phyloP scores from a whole-genome alignment of 2,329 filamentous ascomycete genomes.

The Epicoccum nigrum region DNA sequence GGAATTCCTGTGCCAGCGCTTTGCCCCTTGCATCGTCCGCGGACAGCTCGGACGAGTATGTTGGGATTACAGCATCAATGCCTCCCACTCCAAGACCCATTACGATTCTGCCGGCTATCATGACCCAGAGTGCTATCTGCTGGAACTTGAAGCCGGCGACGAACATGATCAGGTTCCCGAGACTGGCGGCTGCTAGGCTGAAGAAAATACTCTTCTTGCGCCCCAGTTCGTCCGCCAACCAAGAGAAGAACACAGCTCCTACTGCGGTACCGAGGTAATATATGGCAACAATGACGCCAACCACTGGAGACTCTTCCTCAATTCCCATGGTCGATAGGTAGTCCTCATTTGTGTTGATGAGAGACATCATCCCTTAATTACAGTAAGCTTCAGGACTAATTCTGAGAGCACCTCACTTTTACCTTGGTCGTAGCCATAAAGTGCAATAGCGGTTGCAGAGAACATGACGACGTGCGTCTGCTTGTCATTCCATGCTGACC shows the following conservation, averaged over 20 bases:
- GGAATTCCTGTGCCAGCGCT: slow-evolving; percentile 67
- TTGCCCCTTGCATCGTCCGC: slow-evolving; percentile 63
- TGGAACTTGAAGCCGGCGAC: slow-evolving; percentile 58
- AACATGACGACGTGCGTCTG: slow-evolving; percentile 59
- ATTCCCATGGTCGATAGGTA: slow-evolving; percentile 66
- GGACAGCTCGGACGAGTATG: slow-evolving; percentile 64
- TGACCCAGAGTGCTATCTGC: slow-evolving; percentile 53
- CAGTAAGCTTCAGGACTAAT: background rate
- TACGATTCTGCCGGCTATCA: slow-evolving; percentile 58
- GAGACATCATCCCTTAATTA: slow-evolving; percentile 55
- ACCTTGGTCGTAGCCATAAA: slow-evolving; percentile 56
- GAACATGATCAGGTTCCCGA: slow-evolving; percentile 68
- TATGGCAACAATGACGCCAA: slow-evolving; percentile 65
- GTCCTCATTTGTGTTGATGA: slow-evolving; percentile 61
- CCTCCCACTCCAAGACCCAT: slow-evolving; percentile 66
- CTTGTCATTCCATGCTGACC: slow-evolving; percentile 43
- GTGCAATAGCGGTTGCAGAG: slow-evolving; percentile 60
- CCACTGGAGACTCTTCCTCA: slow-evolving; percentile 55
- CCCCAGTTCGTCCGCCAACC: slow-evolving; percentile 60
- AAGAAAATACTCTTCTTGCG: slow-evolving; percentile 62
- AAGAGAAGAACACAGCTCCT: slow-evolving; percentile 64
- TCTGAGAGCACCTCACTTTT: background rate
- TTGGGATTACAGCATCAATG: slow-evolving; percentile 65
- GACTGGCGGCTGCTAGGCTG: slow-evolving; percentile 59
- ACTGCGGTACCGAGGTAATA: slow-evolving; percentile 68